These are phyloP conservation scores for Coemansia sp. DNA, from an alignment of 192 early-diverging fungal species.

Conservation along the genomic window DNA sequence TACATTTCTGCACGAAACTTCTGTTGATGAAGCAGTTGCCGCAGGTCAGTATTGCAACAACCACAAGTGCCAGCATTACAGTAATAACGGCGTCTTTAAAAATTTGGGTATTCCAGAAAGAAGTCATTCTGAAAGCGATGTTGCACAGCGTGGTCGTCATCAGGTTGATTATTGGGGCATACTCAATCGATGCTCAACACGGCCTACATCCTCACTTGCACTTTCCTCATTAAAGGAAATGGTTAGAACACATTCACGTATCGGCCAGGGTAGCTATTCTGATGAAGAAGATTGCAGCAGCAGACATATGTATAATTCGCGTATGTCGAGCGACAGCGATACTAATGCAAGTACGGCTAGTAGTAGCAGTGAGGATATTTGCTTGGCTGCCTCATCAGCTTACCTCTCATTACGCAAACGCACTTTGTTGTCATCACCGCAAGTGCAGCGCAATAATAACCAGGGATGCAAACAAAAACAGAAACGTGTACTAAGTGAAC, in stretches of 20 bases:
- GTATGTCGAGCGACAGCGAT: constrained; percentile 14
- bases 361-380: background rate
- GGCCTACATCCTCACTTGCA: constrained; percentile 44
- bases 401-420: background rate
- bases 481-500: constrained; percentile 47
- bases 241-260: constrained; percentile 10
- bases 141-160: background rate
- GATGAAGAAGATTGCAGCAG: background rate
- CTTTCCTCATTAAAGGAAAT: constrained; percentile 42
- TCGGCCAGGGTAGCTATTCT: background rate
- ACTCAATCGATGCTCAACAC: constrained; percentile 44
- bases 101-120: constrained; percentile 9
- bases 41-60: constrained; percentile 8
- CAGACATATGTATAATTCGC: background rate
- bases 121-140: background rate
- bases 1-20: background rate
- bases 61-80: constrained; percentile 9
- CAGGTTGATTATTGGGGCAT: constrained; percentile 41
- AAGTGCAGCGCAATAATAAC: constrained; percentile 9
- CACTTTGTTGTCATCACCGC: background rate
- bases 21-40: constrained; percentile 13
- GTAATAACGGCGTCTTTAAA: constrained; percentile 1
- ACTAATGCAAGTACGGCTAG: constrained; percentile 10
- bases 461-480: constrained; percentile 18
- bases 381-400: background rate